Conservation (phyloP, 805 yeast species). For the Cyberlindnera petersonii region DNA sequence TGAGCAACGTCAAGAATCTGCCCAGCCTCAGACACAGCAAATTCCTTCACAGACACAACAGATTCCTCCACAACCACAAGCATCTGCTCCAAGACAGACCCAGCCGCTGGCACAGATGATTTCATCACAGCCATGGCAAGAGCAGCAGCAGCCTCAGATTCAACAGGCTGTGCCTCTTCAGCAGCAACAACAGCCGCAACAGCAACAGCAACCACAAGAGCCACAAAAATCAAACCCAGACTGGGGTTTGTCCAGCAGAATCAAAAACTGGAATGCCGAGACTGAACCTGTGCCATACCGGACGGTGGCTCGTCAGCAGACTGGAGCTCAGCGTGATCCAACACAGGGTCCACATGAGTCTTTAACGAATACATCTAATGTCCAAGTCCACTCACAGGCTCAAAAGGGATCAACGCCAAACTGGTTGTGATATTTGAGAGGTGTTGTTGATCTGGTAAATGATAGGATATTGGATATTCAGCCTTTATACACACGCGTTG, state of each 20-base stretch:
- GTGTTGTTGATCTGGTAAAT: conserved; percentile 3
- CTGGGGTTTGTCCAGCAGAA: conserved; percentile 2
- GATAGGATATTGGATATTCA: no score
- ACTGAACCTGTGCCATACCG: conserved; percentile 1
- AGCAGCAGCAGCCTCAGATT: not conserved
- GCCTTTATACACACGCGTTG: not conserved
- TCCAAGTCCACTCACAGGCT: no score
- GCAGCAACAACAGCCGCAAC: conserved; percentile 1
- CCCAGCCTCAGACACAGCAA: conserved; percentile 13
- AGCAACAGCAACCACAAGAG: conserved; percentile 5
- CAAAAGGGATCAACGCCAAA: no score
- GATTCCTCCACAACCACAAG: conserved; percentile 7
- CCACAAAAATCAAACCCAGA: conserved; percentile 7
- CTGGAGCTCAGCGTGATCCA: not conserved
- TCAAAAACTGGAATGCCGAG: conserved; percentile 10
- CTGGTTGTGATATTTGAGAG: no score
- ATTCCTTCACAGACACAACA: conserved; percentile 20
- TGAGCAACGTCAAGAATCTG: conserved; percentile 20
- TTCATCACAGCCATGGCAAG: conserved; percentile 4
- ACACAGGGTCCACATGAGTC: no score
- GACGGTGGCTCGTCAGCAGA: not conserved
- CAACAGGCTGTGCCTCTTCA: no score
- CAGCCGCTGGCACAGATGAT: conserved; percentile 6
- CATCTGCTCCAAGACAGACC: not conserved
- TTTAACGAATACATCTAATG: no score